Evolutionary conservation across 441 rosid species (phyloP).

Genomic region (Capsella rubella): DNA sequence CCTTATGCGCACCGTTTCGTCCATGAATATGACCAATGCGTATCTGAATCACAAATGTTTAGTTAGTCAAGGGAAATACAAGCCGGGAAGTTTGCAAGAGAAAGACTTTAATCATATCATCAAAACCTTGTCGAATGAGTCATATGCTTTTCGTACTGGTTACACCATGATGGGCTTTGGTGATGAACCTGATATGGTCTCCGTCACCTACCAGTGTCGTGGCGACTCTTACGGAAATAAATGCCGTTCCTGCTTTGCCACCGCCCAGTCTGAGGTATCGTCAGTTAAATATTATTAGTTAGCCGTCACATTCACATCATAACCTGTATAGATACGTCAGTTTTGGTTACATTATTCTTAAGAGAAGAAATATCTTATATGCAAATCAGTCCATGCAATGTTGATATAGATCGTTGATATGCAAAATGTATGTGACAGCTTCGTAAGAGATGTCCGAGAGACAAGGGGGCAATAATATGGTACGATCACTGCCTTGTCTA

Average conservation of each 20-base stretch:
- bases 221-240: neutral
- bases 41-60: slow-evolving; percentile 56
- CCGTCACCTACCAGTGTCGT: neutral
- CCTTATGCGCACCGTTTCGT: neutral
- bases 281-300: neutral
- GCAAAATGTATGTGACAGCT: slow-evolving; percentile 16
- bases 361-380: neutral
- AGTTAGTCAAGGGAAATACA: slow-evolving; percentile 49
- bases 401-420: neutral
- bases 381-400: neutral
- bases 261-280: neutral
- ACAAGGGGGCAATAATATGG: slow-evolving; percentile 49
- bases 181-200: neutral
- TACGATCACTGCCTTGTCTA: slow-evolving; percentile 23
- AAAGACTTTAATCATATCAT: neutral
- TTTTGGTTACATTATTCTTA: too few species aligned
- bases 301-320: neutral
- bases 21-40: neutral
- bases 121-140: neutral
- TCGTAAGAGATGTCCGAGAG: slow-evolving; percentile 51
- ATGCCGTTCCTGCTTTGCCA: neutral
- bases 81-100: slow-evolving; percentile 28
- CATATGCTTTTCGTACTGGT: neutral
- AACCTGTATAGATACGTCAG: too few species aligned
- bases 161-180: neutral